phyloP scores from a whole-genome alignment of 768 basidiomycete species.

The Megacollybia marginata region DNA sequence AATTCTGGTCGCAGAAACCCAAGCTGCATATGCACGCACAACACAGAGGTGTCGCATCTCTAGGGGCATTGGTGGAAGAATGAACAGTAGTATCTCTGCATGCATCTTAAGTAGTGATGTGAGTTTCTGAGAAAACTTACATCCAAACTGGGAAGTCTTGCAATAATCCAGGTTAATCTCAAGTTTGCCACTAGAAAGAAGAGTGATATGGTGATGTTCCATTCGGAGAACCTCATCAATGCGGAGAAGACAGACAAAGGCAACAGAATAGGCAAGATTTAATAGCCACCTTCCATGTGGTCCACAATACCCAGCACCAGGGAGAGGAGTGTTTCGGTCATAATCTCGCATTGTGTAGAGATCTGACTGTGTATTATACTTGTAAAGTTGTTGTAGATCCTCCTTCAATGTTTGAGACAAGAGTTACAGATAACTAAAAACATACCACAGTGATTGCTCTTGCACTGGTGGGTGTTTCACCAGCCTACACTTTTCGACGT shows the following conservation, averaged over 20 bases:
- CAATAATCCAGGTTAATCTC: constrained; percentile 6
- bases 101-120: neutral
- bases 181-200: neutral
- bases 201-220: constrained; percentile 5
- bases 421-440: neutral
- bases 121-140: constrained; percentile 3
- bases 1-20: constrained; percentile 3
- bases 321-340: neutral
- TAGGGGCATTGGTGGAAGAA: constrained; percentile 2
- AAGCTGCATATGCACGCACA: constrained; percentile 8
- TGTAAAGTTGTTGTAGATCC: constrained; percentile 3
- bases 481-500: constrained; percentile 7
- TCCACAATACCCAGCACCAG: neutral
- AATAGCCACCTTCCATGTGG: neutral
- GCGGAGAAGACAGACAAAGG: constrained; percentile 11
- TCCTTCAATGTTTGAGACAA: constrained; percentile 2
- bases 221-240: constrained; percentile 13
- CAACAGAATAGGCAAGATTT: neutral
- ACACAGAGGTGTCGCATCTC: constrained; percentile 10
- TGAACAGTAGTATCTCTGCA: constrained; percentile 12
- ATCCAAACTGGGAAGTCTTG: constrained; percentile 13
- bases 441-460: constrained; percentile 10
- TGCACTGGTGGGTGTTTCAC: constrained; percentile 10
- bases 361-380: constrained; percentile 6
- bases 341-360: neutral